Base-by-base conservation (phyloP, 169 alveolate genomes). In the Babesia bigemina region DNA sequence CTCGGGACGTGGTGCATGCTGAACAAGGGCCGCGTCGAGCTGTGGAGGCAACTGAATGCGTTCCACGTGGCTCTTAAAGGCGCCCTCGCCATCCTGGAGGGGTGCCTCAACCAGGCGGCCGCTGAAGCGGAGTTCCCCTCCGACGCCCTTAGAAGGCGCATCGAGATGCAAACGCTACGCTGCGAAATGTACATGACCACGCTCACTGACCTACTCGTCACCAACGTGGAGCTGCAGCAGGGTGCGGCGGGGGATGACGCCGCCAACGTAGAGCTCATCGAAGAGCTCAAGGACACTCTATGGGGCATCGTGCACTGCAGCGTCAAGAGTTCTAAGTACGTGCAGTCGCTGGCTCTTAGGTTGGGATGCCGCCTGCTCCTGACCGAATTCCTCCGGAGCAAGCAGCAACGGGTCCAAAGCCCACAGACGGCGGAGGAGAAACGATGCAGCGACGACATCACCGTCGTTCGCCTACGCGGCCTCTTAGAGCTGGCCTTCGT, bases 1-100 rank as follows among this genome's bases (percentile, higher is more conserved):
- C 84, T 87, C 39, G 93, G 91, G 0, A 79, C 74, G 24, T 87
- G 93, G 93, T 78, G 90, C n/a, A 71, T 87, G 84, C 79, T 78
- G 39, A 84, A 79, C 53, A 63, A 77, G 55, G 79, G 83, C 22
- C 78, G 63, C 39, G 69, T 65, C 19, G 89, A 87, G 53, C 69
- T 84, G 33, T 75, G 69, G 79, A 58, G 85, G 17, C 93, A 87
- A 44, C 61, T 87, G 44, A 69, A 87, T 59, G 93, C 93, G 7
- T 86, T 82, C 66, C 77, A 81, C 33, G 84, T 84, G 1, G 91
- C 93, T 10, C 77, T 87, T 24, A 84, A 79, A 2, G 91, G 79
- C 22, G 77, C 93, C 0, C 86, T 79, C 24, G 86, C 49, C 4
- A 79, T 74, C 0, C 60, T 79, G 26, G 77, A 75, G 45, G 86